Base-by-base conservation (phyloP, 495 filamentous ascomycete genomes). In the Penicillium lagena region DNA sequence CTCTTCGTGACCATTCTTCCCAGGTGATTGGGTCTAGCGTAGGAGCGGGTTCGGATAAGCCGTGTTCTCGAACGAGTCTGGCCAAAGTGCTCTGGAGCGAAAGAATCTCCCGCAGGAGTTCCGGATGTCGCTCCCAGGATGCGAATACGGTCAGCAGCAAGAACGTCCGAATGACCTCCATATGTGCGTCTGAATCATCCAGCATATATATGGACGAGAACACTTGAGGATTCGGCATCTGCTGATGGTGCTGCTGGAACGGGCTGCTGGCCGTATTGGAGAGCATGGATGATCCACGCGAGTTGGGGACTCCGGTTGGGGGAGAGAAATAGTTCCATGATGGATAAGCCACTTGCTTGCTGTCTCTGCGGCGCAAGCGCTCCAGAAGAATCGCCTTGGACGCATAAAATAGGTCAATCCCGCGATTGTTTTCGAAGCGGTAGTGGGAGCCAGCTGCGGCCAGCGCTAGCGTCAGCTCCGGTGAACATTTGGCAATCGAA, bases 361-460 rank as follows among this genome's bases (percentile, higher is more conserved):
- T 71, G 36, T 73, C 70, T 47, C 67, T 52, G 48, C 68, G 59
- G 29, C 70, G 71, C 7, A 73, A 63, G 7, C 69, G 70, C 46
- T 77, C 71, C 14, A 72, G 50, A 14, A 73, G 50, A 12, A 76
- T 66, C 12, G 70, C 64, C 46, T 72, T 75, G 2, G 72, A 66
- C 7, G 83, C 83, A 60, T 86, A 81, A 67, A 85, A 89, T 7
- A 89, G 64, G 10, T 83, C 79, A 49, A 83, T 80, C 1, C 81
- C 82, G 31, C 79, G 70, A 38, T 76, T 75, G 35, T 78, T 82
- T 50, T 87, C 83, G 46, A 86, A 86, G 10, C 83, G 71, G 46
- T 77, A 76, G 43, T 72, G 68, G 31, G 72, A 68, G 1, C 73
- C 73, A 10, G 68, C 68, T 13, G 73, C 73, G 39, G 71, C 73